Evolutionary conservation across 2,329 filamentous ascomycete species (phyloP).

Genomic region (Talaromyces sp.): DNA sequence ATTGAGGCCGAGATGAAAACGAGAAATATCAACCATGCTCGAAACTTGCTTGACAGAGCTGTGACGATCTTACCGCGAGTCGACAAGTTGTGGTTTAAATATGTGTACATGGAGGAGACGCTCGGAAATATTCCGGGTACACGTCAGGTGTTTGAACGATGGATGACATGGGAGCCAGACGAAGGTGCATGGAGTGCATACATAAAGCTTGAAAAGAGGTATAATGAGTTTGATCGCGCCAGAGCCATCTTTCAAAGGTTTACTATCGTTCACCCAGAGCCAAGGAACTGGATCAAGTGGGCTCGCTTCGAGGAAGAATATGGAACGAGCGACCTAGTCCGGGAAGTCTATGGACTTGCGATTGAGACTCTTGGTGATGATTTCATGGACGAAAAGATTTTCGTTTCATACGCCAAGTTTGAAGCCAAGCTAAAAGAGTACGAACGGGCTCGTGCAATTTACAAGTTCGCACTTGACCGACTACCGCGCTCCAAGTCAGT

Average conservation of each 20-base stretch:
- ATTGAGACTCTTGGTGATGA: slow-evolving; percentile 90
- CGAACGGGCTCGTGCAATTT: slow-evolving; percentile 88
- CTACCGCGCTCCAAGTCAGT: slow-evolving; percentile 83
- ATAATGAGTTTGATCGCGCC: slow-evolving; percentile 87
- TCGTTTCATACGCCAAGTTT: slow-evolving; percentile 92
- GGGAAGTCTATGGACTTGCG: slow-evolving; percentile 85
- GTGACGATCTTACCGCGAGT: slow-evolving; percentile 85
- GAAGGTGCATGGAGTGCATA: slow-evolving; percentile 94
- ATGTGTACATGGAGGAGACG: slow-evolving; percentile 98
- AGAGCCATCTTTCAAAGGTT: slow-evolving; percentile 86
- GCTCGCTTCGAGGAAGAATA: slow-evolving; percentile 94
- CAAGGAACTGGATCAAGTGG: slow-evolving; percentile 98
- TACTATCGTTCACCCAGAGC: slow-evolving; percentile 88
- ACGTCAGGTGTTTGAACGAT: slow-evolving; percentile 90
- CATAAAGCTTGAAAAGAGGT: slow-evolving; percentile 95
- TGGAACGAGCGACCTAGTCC: slow-evolving; percentile 84
- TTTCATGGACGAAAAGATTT: slow-evolving; percentile 92
- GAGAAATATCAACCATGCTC: slow-evolving; percentile 92
- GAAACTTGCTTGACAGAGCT: slow-evolving; percentile 92
- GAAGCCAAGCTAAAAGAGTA: slow-evolving; percentile 94
- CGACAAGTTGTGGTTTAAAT: slow-evolving; percentile 99
- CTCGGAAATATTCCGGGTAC: slow-evolving; percentile 90
- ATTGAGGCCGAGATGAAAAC: slow-evolving; percentile 95
- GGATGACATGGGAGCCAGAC: slow-evolving; percentile 98
- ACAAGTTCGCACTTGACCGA: slow-evolving; percentile 92